These are phyloP conservation scores for Dittrichia graveolens DNA, from an alignment of 129 eudicot species.

Conservation along the genomic window DNA sequence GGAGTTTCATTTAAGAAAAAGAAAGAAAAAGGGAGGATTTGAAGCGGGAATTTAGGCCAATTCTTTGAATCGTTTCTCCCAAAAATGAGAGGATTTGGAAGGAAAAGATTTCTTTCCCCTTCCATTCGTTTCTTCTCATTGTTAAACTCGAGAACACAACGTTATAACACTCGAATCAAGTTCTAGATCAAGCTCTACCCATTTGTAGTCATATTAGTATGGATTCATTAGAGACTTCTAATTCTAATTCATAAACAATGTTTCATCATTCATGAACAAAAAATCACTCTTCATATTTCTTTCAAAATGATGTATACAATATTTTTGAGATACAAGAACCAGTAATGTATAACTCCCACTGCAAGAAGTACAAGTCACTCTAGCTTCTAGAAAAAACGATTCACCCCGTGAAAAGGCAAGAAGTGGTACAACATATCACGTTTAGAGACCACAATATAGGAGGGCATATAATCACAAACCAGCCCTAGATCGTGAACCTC, in stretches of 20 bases:
- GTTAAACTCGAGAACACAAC: too few species aligned
- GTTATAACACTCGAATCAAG: too few species aligned
- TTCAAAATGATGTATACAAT: conserved; percentile 28
- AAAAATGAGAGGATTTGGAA: too few species aligned
- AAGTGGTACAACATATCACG: conserved; percentile 32
- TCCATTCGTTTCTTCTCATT: too few species aligned
- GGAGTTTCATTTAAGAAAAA: too few species aligned
- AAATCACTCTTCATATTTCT: conserved; percentile 20
- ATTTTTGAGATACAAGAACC: conserved; percentile 26
- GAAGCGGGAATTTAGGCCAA: too few species aligned
- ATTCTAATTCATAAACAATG: background rate
- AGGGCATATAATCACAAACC: conserved; percentile 42
- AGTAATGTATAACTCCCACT: conserved; percentile 21
- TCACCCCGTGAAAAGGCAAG: conserved; percentile 21
- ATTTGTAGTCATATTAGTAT: background rate
- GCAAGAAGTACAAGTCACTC: conserved; percentile 24
- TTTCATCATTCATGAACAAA: conserved; percentile 22
- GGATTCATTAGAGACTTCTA: background rate
- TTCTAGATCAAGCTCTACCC: background rate
- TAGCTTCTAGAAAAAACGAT: conserved; percentile 31
- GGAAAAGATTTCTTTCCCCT: too few species aligned
- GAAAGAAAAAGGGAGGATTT: too few species aligned
- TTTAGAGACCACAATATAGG: conserved; percentile 19
- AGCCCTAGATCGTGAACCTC: conserved; percentile 58
- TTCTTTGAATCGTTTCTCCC: too few species aligned